Base-by-base conservation (phyloP, 163 green algal species). In the Chlamydomonas reinhardtii region DNA sequence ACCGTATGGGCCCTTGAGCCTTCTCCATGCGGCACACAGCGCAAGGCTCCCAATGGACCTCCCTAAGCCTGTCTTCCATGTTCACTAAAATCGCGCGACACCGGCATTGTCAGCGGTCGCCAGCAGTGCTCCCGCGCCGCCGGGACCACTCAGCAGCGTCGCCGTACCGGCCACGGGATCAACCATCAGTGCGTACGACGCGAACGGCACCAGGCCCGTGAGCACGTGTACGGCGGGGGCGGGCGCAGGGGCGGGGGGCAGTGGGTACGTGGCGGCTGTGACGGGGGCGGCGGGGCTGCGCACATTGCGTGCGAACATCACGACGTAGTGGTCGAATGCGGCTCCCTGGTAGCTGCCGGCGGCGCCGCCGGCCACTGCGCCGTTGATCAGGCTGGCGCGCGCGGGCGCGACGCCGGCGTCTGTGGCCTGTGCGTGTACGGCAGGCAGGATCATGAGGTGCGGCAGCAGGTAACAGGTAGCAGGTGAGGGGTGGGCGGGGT, bases 131-230 rank as follows among this genome's bases (percentile, higher is more conserved):
- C 48, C 48, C 48, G 48, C 48, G 48, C 48, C 48, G 48, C 48
- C 14, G 12, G 11, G 11, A 9, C 19, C 11, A 14, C 12, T 56
- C 12, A 56, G 48, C 12, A 19, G n/a, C n/a, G n/a, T 17, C 48
- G 48, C 48, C 6, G 48, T 56, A 56, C 48, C 48, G 12, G 48
- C 48, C 48, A 56, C 48, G 14, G 19, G 11, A 56, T 56, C 48
- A 17, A 56, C 48, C 59, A 22, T 8, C 24, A 73, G 66, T n/a
- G 73, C 2, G 39, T 70, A 80, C 0, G 48, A 4, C 5, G 43
- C 48, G 59, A 22, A 35, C 24, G 73, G 73, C 48, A 69, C 73
- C 54, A 80, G 73, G 12, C 73, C 73, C 16, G 73, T 80, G 22
- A 66, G 43, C 9, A 80, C 16, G 48, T 69, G 54, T 6, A n/a